These are phyloP conservation scores for Anthoceros angustus DNA, from an alignment of 225 moss, liverwort and hornwort species.

Conservation along the genomic window DNA sequence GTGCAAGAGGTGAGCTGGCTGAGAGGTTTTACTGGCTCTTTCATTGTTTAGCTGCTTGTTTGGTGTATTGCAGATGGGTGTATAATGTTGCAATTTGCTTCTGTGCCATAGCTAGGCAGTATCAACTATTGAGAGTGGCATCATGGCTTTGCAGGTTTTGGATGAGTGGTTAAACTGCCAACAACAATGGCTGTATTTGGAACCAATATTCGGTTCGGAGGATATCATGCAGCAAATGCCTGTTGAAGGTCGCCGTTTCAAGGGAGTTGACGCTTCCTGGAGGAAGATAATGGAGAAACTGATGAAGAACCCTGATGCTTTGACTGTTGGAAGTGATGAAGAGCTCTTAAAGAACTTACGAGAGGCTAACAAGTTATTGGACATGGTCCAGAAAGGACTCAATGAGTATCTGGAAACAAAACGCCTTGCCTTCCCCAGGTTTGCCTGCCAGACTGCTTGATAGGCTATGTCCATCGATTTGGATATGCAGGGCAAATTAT, in stretches of 20 bases:
- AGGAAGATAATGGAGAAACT: constrained; percentile 50
- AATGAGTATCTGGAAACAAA: constrained; percentile 56
- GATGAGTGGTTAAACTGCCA: constrained; percentile 64
- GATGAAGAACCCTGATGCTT: constrained; percentile 40
- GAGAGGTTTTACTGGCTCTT: not conserved
- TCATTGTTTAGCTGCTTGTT: not conserved
- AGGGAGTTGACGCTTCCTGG: constrained; percentile 45
- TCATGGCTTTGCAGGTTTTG: constrained; percentile 27
- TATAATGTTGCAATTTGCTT: no score
- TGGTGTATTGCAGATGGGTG: no score
- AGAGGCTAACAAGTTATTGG: constrained; percentile 39
- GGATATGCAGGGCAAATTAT: no score
- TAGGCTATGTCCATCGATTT: no score
- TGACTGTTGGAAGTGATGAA: constrained; percentile 43
- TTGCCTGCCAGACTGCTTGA: not conserved
- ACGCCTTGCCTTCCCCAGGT: constrained; percentile 44
- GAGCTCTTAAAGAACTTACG: constrained; percentile 37
- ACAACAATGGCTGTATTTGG: constrained; percentile 65
- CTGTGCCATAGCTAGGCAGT: not conserved
- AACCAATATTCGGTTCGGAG: constrained; percentile 69
- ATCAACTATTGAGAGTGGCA: not conserved
- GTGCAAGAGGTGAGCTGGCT: constrained; percentile 37
- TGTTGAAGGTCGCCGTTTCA: constrained; percentile 38
- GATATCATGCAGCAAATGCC: constrained; percentile 92
- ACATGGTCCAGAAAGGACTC: constrained; percentile 44